Conservation (phyloP, 2,329 filamentous ascomycete species). For the Acephala macrosclerotiorum region DNA sequence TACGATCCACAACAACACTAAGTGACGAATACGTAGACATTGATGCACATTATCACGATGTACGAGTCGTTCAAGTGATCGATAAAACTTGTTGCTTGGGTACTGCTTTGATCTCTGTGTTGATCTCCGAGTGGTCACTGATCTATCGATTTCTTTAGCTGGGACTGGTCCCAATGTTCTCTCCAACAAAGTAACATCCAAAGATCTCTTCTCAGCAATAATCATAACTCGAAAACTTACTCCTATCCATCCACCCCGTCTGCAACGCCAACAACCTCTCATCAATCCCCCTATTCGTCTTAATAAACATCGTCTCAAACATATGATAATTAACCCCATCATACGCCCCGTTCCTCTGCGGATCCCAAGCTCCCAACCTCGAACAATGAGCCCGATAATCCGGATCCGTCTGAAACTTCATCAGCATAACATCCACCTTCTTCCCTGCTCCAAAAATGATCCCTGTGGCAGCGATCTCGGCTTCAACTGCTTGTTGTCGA, state of each 20-base stretch:
- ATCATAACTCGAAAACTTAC: constrained; percentile 23
- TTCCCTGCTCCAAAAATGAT: constrained; percentile 6
- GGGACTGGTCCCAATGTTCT: background rate
- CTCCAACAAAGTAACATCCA: background rate
- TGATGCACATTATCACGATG: background rate
- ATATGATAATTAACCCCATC: constrained; percentile 24
- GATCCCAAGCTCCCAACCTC: constrained; percentile 14
- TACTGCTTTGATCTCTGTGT: too few relatives aligned
- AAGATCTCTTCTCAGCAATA: background rate
- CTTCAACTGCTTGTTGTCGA: constrained; percentile 5
- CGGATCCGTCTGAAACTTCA: constrained; percentile 15
- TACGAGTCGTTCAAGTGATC: too few relatives aligned
- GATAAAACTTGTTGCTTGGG: background rate
- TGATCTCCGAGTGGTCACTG: background rate
- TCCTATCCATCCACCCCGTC: constrained; percentile 35
- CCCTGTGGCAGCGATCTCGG: constrained; percentile 11
- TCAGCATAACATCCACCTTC: constrained; percentile 18
- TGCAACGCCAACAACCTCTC: constrained; percentile 33
- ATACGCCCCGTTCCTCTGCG: constrained; percentile 16
- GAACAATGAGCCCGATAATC: constrained; percentile 13
- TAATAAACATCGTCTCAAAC: constrained; percentile 26
- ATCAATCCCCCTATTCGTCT: constrained; percentile 25
- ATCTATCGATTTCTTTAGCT: too few relatives aligned
- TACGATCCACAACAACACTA: background rate
- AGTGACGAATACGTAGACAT: background rate